phyloP scores from a whole-genome alignment of 768 basidiomycete genomes.

The Russula foetens region DNA sequence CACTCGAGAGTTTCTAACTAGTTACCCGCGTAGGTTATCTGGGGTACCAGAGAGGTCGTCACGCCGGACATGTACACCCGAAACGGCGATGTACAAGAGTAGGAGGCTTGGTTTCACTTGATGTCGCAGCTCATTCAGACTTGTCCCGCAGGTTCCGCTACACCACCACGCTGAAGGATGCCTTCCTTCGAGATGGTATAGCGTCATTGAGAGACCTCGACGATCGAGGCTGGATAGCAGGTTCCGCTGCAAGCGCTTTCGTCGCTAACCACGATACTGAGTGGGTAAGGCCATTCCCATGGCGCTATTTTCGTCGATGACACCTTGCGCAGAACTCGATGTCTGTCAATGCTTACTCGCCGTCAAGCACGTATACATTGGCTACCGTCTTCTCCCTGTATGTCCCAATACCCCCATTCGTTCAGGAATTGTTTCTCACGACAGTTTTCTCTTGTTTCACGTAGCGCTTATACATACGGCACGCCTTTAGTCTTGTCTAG shows the following conservation, averaged over 20 bases:
- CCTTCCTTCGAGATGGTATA: constrained; percentile 46
- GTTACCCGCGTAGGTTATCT: constrained; percentile 25
- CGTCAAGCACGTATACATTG: constrained; percentile 53
- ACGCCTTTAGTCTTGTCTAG: constrained; percentile 56
- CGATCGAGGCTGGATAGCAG: constrained; percentile 47
- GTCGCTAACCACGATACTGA: constrained; percentile 69
- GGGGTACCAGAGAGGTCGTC: constrained; percentile 41
- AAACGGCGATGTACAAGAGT: constrained; percentile 64
- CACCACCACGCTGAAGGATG: constrained; percentile 41
- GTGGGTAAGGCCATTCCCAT: constrained; percentile 28
- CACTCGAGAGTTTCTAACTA: background rate
- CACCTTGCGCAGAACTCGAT: constrained; percentile 32
- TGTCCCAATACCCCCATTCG: background rate
- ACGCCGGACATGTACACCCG: constrained; percentile 48
- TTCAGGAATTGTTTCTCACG: background rate
- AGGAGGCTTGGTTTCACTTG: background rate
- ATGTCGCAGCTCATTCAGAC: background rate
- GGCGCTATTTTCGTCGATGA: background rate
- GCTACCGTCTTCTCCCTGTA: constrained; percentile 54
- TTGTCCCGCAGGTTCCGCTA: constrained; percentile 43
- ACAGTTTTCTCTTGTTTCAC: background rate
- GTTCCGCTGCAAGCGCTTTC: constrained; percentile 50
- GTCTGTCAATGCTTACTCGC: constrained; percentile 51
- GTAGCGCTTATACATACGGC: constrained; percentile 52
- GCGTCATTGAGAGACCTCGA: constrained; percentile 45